Conservation (phyloP, 2,329 filamentous ascomycete genomes). For the Myriangium duriaei region DNA sequence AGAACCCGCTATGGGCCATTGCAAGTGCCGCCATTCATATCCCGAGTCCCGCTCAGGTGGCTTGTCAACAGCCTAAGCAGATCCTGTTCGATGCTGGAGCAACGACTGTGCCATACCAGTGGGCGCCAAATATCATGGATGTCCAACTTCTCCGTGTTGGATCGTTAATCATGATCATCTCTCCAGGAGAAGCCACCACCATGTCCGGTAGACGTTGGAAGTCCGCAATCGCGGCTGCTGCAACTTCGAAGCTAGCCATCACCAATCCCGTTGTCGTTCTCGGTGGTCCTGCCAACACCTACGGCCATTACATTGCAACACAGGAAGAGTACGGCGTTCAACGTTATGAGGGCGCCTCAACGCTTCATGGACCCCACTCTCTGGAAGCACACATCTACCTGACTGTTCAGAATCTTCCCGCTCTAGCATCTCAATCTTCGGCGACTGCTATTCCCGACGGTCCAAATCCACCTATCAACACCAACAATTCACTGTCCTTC, state of each 20-base stretch:
- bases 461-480: constrained; percentile 64
- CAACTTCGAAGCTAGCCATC: constrained; percentile 23
- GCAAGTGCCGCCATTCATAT: constrained; percentile 61
- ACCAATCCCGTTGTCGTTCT: constrained; percentile 58
- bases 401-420: constrained; percentile 56
- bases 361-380: constrained; percentile 71
- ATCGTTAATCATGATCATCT: constrained; percentile 70
- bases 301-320: constrained; percentile 71
- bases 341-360: constrained; percentile 90
- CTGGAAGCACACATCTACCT: constrained; percentile 80
- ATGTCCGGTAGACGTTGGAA: constrained; percentile 89
- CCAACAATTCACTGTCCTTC: constrained; percentile 62
- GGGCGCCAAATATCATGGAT: constrained; percentile 86
- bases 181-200: constrained; percentile 77
- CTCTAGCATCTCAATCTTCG: constrained; percentile 40
- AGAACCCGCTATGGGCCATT: constrained; percentile 67
- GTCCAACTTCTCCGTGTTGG: constrained; percentile 76
- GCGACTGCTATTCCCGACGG: constrained; percentile 30
- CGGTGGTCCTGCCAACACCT: constrained; percentile 80
- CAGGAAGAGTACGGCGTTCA: constrained; percentile 72
- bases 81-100: constrained; percentile 82
- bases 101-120: constrained; percentile 63
- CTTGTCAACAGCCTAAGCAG: constrained; percentile 70
- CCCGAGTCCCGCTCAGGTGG: constrained; percentile 55
- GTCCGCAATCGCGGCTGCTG: constrained; percentile 29